Evolutionary conservation across 2,329 filamentous ascomycete genomes (phyloP).

Genomic region (Coniochaeta sp.): DNA sequence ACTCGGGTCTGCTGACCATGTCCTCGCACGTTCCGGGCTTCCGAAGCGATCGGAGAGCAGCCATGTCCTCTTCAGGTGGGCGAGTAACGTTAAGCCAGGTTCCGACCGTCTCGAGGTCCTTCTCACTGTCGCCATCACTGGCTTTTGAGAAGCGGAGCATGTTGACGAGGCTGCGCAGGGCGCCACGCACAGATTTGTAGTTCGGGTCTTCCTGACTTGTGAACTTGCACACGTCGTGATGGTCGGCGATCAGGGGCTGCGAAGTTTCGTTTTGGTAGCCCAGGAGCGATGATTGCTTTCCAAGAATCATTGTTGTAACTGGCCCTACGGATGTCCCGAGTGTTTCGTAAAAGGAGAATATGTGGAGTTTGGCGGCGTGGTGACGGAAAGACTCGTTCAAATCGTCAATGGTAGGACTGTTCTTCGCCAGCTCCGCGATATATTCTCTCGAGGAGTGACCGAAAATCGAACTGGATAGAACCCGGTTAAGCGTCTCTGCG

Average conservation of each 20-base stretch:
- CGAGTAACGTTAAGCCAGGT: neutral
- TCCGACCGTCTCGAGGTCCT: neutral
- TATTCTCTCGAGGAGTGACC: constrained; percentile 15
- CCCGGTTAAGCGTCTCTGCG: constrained; percentile 13
- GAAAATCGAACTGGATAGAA: constrained; percentile 9
- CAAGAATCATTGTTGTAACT: constrained; percentile 11
- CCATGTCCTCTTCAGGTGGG: neutral
- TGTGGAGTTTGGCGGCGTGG: constrained; percentile 15
- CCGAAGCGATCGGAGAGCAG: neutral
- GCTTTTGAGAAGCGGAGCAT: constrained; percentile 2
- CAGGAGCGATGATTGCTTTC: constrained; percentile 18
- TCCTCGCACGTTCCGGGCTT: constrained; percentile 8
- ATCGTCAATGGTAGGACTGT: constrained; percentile 13
- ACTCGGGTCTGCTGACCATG: constrained; percentile 3
- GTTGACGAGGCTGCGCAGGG: constrained; percentile 9
- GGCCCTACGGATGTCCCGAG: constrained; percentile 13
- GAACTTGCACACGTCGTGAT: constrained; percentile 23
- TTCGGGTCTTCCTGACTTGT: constrained; percentile 10
- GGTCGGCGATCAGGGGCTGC: constrained; percentile 18
- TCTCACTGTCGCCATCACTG: neutral
- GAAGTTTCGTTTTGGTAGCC: constrained; percentile 18
- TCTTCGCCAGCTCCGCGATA: constrained; percentile 16
- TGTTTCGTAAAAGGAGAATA: constrained; percentile 28
- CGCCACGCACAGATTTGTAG: constrained; percentile 11
- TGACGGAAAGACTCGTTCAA: constrained; percentile 27